phyloP scores from a whole-genome alignment of 164 flowering plant genomes.

The Magnolia kwangsiensis region DNA sequence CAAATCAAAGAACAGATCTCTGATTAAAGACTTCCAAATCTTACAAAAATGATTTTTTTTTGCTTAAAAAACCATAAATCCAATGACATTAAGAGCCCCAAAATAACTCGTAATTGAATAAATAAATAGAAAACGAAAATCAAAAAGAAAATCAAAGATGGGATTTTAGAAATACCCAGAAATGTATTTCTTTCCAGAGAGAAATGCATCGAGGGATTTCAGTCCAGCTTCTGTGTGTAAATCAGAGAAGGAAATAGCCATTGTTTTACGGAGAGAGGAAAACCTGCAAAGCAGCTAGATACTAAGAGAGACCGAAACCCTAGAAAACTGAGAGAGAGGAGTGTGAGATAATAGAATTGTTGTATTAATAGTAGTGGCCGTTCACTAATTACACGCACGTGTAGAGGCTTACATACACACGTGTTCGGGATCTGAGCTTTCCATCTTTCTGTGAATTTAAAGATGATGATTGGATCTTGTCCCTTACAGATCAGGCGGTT shows the following conservation, averaged over 20 bases:
- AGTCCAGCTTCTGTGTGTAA: conserved; percentile 84
- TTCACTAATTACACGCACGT: no score
- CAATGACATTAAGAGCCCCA: neutral
- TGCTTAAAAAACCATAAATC: neutral
- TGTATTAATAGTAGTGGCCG: no score
- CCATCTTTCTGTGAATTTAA: no score
- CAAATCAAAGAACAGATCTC: neutral
- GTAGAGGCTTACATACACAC: no score
- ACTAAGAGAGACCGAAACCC: neutral
- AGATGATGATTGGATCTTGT: no score
- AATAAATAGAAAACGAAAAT: neutral
- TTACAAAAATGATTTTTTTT: no score
- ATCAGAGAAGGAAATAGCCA: conserved; percentile 85
- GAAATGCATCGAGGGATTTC: conserved; percentile 67
- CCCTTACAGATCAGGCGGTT: no score
- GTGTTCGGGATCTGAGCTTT: no score
- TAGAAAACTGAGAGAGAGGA: neutral
- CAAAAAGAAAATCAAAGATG: neutral
- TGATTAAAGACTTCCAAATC: neutral
- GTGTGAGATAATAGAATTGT: neutral
- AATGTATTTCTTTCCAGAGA: conserved; percentile 65
- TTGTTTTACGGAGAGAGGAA: conserved; percentile 11
- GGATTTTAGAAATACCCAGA: conserved; percentile 48
- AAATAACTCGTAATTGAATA: neutral
- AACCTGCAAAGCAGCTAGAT: neutral